phyloP scores from a whole-genome alignment of 1,139 yeast species.

The Blastobotrys indianensis region DNA sequence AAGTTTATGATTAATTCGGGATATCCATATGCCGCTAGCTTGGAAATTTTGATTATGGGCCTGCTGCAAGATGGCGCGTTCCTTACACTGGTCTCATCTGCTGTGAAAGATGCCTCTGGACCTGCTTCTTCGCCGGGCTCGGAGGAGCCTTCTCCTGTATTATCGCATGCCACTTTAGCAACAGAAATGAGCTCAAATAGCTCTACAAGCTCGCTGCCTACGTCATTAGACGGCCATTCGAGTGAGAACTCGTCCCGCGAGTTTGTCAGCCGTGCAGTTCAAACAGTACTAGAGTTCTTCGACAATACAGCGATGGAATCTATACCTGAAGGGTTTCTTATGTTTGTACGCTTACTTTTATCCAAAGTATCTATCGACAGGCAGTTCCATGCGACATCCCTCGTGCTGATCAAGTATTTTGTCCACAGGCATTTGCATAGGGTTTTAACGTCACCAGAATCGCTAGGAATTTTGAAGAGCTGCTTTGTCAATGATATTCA shows the following conservation, averaged over 20 bases:
- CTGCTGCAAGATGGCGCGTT: constrained; percentile 28
- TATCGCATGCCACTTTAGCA: constrained; percentile 20
- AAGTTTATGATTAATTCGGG: constrained; percentile 21
- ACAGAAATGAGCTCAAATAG: constrained; percentile 12
- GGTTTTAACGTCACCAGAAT: constrained; percentile 24
- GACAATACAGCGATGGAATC: constrained; percentile 21
- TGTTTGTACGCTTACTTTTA: constrained; percentile 21
- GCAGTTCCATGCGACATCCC: constrained; percentile 16
- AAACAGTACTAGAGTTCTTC: constrained; percentile 20
- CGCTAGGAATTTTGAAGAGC: constrained; percentile 24
- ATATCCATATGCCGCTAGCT: constrained; percentile 19
- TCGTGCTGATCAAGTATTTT: constrained; percentile 24
- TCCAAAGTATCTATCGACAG: constrained; percentile 18
- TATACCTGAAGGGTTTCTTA: constrained; percentile 22
- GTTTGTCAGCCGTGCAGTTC: constrained; percentile 18
- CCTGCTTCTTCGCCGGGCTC: constrained; percentile 20
- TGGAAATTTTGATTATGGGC: constrained; percentile 22
- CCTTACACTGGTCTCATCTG: constrained; percentile 13
- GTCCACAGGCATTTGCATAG: constrained; percentile 22
- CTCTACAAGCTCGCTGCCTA: constrained; percentile 12
- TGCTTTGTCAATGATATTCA: constrained; percentile 24
- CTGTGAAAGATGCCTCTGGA: constrained; percentile 1
- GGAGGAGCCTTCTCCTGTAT: constrained; percentile 23
- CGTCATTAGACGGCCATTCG: constrained; percentile 14
- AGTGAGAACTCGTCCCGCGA: constrained; percentile 1